Evolutionary conservation across 1,284 basidiomycete species (phyloP), one percentile per base, ranked within the genome.

Genomic region (Ustilago crameri): DNA sequence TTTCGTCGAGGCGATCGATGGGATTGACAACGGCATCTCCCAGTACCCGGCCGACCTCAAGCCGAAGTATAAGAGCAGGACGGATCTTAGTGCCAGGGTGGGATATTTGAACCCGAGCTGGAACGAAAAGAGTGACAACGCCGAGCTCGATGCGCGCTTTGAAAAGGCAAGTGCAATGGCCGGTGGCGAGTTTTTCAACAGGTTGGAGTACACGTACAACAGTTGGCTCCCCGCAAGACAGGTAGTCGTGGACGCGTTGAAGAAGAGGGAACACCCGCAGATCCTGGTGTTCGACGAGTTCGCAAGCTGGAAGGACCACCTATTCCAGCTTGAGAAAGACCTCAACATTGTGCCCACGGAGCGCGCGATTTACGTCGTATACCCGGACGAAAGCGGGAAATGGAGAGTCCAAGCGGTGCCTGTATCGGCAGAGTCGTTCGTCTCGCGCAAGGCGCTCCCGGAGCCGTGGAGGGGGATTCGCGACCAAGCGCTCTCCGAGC

Each of bases 391-490:
- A 80, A 64, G 72, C 9, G 76, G 79, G 30, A 93, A 90, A 81
- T 98, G 95, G 95, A 90, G 96, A 46, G 86, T 98, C 46, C 95
- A 98, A 83, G 94, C 94, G 15, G 92, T 98, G 15, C 91, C 95
- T 15, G 86, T 90, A 50, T 87, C 89, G 2, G 86, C 91, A 3
- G 91, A 93, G 77, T 91, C 90, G 79, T 98, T 98, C 80, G 88
- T 90, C 81, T 94, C 91, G 83, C 88, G 96, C 44, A 96, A 95
- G 83, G 89, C 93, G 1, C 86, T 98, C 37, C 95, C 96, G 2
- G 93, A 97, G 84, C 86, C 84, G 5, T 98, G 96, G 95, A 87
- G 95, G 66, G 95, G 96, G 9, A 84, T 95, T 38, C 87, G 96
- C 43, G 96, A 98, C 82, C 90, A 91, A 9, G 87, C 88, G 49